Conservation (phyloP, 495 filamentous ascomycete species). For the Bathelium albidoporum region DNA sequence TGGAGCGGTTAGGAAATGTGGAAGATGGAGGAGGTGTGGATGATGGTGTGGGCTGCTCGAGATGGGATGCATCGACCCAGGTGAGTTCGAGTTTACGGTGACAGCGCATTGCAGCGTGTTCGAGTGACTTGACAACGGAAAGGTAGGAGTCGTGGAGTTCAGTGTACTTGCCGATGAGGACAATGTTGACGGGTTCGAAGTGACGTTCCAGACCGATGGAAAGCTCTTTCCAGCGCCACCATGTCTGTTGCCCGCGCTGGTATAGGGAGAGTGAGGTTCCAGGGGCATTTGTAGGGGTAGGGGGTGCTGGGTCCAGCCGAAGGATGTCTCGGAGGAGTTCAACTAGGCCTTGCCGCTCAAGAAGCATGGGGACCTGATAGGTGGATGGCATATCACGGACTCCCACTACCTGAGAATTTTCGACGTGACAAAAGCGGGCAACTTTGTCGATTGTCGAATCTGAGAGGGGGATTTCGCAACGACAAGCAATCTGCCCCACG, state of each 20-base stretch:
- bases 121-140: constrained; percentile 70
- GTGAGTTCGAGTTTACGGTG: constrained; percentile 65
- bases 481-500: constrained; percentile 65
- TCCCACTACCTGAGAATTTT: constrained; percentile 66
- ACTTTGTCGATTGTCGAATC: constrained; percentile 75
- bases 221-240: constrained; percentile 65
- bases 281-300: constrained; percentile 27
- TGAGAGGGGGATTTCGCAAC: constrained; percentile 65
- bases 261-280: constrained; percentile 24
- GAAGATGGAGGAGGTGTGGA: background rate
- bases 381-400: constrained; percentile 79
- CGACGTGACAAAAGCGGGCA: constrained; percentile 74
- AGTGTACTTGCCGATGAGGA: constrained; percentile 85
- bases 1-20: background rate
- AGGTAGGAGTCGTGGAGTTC: constrained; percentile 76
- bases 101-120: constrained; percentile 85
- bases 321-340: constrained; percentile 49
- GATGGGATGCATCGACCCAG: constrained; percentile 74
- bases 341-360: constrained; percentile 68
- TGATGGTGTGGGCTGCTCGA: constrained; percentile 50
- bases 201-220: constrained; percentile 49
- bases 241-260: constrained; percentile 50
- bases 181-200: constrained; percentile 65
- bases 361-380: constrained; percentile 86
- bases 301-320: constrained; percentile 42